Evolutionary conservation across 2,329 filamentous ascomycete species (phyloP).

Genomic region (Domatiomyces globalis): DNA sequence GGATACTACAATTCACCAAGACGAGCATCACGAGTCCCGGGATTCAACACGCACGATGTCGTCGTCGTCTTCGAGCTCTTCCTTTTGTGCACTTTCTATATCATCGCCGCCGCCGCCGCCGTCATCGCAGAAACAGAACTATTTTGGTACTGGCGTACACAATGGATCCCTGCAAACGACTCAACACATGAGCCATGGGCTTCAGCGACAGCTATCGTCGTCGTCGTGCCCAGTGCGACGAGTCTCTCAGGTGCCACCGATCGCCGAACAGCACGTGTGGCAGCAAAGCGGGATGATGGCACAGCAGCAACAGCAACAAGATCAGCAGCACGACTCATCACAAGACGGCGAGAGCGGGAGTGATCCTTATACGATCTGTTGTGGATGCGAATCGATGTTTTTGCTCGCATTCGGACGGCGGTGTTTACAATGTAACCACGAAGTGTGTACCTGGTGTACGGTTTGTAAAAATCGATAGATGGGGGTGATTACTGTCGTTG

Average conservation of each 20-base stretch:
- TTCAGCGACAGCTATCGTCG: too few species aligned
- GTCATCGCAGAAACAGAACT: not conserved
- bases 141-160: too few species aligned
- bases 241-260: too few species aligned
- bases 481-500: not conserved
- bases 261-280: too few species aligned
- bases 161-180: too few species aligned
- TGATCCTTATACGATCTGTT: conserved; percentile 1
- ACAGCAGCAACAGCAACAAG: not conserved
- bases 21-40: too few species aligned
- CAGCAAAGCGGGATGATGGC: too few species aligned
- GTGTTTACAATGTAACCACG: conserved; percentile 1
- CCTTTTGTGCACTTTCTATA: not conserved
- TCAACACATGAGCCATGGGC: too few species aligned
- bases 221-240: too few species aligned
- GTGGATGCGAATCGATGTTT: conserved; percentile 3
- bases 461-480: not conserved
- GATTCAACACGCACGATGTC: too few species aligned
- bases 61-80: not conserved
- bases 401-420: not conserved
- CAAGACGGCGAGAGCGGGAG: too few species aligned
- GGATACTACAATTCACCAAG: too few species aligned
- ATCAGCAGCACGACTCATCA: not conserved
- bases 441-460: not conserved
- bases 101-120: not conserved